These are phyloP conservation scores for Epichloe elymi DNA, from an alignment of 2,329 filamentous ascomycete genomes.

Conservation along the genomic window DNA sequence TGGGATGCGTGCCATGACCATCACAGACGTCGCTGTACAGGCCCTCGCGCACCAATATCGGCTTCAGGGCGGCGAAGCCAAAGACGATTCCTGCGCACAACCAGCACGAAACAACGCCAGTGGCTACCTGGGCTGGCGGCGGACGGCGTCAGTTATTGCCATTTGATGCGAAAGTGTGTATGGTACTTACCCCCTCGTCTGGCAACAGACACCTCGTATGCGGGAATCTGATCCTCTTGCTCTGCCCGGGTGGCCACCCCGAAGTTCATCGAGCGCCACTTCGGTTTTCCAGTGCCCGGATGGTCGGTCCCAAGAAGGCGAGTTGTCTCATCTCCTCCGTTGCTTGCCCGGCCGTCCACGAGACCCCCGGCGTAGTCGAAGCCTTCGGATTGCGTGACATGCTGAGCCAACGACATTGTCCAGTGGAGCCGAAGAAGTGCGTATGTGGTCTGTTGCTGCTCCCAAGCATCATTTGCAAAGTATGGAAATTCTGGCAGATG, in stretches of 20 bases:
- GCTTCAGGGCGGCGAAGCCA: constrained; percentile 75
- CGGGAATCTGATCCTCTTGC: background rate
- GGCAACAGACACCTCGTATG: background rate
- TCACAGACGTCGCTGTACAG: constrained; percentile 54
- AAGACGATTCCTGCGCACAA: constrained; percentile 71
- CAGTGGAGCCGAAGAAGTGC: background rate
- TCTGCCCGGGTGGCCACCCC: background rate
- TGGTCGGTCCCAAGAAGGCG: background rate
- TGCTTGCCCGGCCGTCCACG: background rate
- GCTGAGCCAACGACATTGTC: background rate
- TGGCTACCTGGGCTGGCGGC: constrained; percentile 16
- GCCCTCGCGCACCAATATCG: constrained; percentile 59
- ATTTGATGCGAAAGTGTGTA: background rate
- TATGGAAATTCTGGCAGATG: too few species aligned
- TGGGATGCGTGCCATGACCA: too few species aligned
- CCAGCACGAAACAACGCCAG: constrained; percentile 38
- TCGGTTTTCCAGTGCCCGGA: background rate
- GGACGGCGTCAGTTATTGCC: background rate
- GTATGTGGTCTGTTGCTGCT: too few species aligned
- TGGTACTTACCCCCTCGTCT: background rate
- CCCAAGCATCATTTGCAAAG: too few species aligned
- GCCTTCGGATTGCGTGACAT: background rate
- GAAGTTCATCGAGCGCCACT: background rate
- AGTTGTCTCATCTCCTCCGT: background rate
- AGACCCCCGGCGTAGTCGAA: background rate